Evolutionary conservation across 495 filamentous ascomycete genomes (phyloP).

Genomic region (Penicillium samsonianum): DNA sequence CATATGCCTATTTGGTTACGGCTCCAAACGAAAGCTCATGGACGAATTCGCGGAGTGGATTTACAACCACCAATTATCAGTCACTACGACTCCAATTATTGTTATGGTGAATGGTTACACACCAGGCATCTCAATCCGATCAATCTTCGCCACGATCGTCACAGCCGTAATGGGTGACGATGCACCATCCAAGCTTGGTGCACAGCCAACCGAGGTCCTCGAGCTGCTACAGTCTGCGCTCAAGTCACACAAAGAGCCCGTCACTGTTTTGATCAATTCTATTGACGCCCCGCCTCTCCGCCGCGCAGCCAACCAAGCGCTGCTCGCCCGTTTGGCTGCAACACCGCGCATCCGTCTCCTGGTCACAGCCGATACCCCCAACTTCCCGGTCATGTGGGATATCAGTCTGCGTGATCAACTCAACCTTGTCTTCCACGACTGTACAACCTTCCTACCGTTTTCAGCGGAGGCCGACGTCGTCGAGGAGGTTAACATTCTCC

Average conservation of each 20-base stretch:
- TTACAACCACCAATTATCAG: slow-evolving; percentile 47
- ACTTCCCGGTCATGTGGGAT: slow-evolving; percentile 89
- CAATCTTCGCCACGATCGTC: slow-evolving; percentile 74
- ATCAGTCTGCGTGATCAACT: slow-evolving; percentile 72
- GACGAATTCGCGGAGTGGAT: slow-evolving; percentile 75
- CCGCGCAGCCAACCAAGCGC: slow-evolving; percentile 63
- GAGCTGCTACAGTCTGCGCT: slow-evolving; percentile 63
- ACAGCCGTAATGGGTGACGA: slow-evolving; percentile 62
- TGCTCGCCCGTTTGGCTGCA: slow-evolving; percentile 74
- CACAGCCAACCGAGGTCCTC: slow-evolving; percentile 65
- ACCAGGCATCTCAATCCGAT: slow-evolving; percentile 70
- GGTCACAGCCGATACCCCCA: slow-evolving; percentile 82
- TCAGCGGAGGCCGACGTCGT: slow-evolving; percentile 74
- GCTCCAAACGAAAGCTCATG: slow-evolving; percentile 78
- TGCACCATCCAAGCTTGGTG: slow-evolving; percentile 55
- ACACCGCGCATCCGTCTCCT: slow-evolving; percentile 74
- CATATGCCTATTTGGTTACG: slow-evolving; percentile 89
- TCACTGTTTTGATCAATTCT: slow-evolving; percentile 80
- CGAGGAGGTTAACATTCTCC: slow-evolving; percentile 80
- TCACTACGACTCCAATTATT: slow-evolving; percentile 55
- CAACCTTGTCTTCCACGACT: slow-evolving; percentile 89
- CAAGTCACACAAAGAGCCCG: slow-evolving; percentile 41
- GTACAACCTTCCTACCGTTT: slow-evolving; percentile 82
- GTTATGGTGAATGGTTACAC: slow-evolving; percentile 89
- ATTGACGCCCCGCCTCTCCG: slow-evolving; percentile 80